Evolutionary conservation across 352 stramenopile species (phyloP), one percentile per base, ranked within the genome.

Genomic region (Phytophthora sojae): DNA sequence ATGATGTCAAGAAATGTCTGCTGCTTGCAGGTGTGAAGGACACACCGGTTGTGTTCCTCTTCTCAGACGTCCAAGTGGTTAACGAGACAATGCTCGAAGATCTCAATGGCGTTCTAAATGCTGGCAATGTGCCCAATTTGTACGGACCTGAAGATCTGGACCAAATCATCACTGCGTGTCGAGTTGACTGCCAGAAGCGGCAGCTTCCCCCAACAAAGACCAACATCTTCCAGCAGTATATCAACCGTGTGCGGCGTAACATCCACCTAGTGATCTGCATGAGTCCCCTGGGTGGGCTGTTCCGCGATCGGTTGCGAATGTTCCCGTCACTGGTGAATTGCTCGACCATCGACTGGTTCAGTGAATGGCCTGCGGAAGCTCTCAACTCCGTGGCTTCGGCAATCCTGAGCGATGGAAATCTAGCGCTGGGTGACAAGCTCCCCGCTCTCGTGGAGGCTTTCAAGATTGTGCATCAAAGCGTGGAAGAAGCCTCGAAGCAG

Each of bases 21-120:
- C 70, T 98, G 37, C 74, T 94, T 30, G 96, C 94, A 21, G 96
- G 96, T 26, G 80, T 98, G 0, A 94, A 98, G 29, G 89, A 98
- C 57, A 96, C 87, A 11, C 90, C 83, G 0, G 88, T 98, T 15
- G 91, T 98, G 1, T 98, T 98, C 57, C 79, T 99, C 6, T 98
- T 99, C 64, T 98, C 90, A 0, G 96, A 99, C 57, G 94, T 97
- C 1, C 94, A 98, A 74, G 96, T 99, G 25, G 92, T 98, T 9
- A 95, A 98, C 52, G 96, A 99, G 69, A 96, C 91, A 1, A 98
- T 99, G 93, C 80, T 99, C 1, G 96, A 99, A 80, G 96, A 99
- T 73, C 82, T 99, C 32, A 99, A 99, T 64, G 92, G 92, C 25
- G 85, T 99, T 19, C 78, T 99, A n/a, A 99, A 98, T 73, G 90